Evolutionary conservation across 805 yeast species (phyloP), one percentile per base, ranked within the genome.

Genomic region (Candida qinlingensis): DNA sequence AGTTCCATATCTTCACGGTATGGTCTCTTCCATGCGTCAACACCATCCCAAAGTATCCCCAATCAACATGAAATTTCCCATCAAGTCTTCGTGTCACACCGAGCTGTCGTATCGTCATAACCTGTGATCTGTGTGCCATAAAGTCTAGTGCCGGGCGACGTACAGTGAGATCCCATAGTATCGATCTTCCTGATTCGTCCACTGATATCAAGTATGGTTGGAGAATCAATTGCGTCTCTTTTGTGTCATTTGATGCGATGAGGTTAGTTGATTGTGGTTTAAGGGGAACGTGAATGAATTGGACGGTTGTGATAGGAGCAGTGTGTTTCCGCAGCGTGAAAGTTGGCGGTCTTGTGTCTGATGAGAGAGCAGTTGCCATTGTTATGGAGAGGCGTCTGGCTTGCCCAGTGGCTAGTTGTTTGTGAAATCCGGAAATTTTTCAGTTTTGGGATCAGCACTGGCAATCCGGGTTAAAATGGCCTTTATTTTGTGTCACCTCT

Each of bases 11-110:
- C 50, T 66, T 73, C 19, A 74, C 59, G 37, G 65, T 71, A 27
- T 84, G 79, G 62, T 87, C 95, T 48, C 87, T 71, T 0, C 84
- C 84, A 60, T 87, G 94, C 3, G 86, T 81, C 26, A 82, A 50
- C 0, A 85, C 48, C 26, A 65, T 57, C n/a, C 80, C 77, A 59
- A 59, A 69, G 53, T 66, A 57, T 7, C 42, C 30, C 0, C 55
- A 44, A 35, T 64, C 67, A 5, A 56, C 46, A 27, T 63, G 65
- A 4, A 54, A 42, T 4, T 42, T 41, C 2, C 6, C 13, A 10
- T 39, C 42, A 13, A 13, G 6, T 9, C 10, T 19, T 46, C 44
- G 56, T 12, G 39, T 7, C 6, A 72, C 11, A 0, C 77, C 77
- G 25, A 71, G 50, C 48, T 76, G 81, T 47, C 67, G 63, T 3